A percentile compares a stretch with the other conserved stretches of the same genome.
These are phyloP conservation scores for Lentinula sp. DNA, from an alignment of 768 basidiomycete genomes.

Conservation along the genomic window DNA sequence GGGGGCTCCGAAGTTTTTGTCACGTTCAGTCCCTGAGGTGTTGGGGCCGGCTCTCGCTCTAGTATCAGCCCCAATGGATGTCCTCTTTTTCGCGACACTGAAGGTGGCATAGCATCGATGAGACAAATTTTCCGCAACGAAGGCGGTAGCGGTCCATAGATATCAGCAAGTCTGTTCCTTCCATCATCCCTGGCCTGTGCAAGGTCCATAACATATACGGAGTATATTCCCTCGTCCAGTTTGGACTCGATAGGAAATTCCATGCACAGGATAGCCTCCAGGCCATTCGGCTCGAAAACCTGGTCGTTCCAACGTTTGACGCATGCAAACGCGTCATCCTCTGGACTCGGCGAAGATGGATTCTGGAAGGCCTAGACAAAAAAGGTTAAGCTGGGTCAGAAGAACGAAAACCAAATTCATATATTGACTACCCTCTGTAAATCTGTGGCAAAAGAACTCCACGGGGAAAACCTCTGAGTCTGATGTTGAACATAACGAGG, in stretches of 20 bases:
- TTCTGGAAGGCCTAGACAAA: background rate
- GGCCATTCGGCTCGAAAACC: background rate
- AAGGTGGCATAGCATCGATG: background rate
- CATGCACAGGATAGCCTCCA: conserved; percentile 1
- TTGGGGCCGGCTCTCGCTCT: background rate
- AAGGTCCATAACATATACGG: conserved; percentile 1
- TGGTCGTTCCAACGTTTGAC: background rate
- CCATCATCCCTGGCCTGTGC: background rate
- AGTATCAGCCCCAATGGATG: background rate
- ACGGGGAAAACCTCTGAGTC: background rate
- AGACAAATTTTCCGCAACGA: background rate
- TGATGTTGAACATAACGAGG: background rate
- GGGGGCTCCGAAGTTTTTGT: background rate
- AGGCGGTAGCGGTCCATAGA: background rate
- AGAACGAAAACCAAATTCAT: background rate
- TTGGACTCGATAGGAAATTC: background rate
- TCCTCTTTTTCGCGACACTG: background rate
- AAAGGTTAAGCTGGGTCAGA: background rate
- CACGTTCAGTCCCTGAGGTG: background rate
- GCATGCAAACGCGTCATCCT: background rate
- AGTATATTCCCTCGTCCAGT: background rate
- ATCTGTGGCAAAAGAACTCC: background rate
- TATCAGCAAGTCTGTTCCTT: background rate
- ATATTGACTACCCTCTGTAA: background rate
- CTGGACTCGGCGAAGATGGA: background rate